These are phyloP conservation scores for Coniferiporia sulphurascens DNA, from an alignment of 1,284 basidiomycete species.

Conservation along the genomic window DNA sequence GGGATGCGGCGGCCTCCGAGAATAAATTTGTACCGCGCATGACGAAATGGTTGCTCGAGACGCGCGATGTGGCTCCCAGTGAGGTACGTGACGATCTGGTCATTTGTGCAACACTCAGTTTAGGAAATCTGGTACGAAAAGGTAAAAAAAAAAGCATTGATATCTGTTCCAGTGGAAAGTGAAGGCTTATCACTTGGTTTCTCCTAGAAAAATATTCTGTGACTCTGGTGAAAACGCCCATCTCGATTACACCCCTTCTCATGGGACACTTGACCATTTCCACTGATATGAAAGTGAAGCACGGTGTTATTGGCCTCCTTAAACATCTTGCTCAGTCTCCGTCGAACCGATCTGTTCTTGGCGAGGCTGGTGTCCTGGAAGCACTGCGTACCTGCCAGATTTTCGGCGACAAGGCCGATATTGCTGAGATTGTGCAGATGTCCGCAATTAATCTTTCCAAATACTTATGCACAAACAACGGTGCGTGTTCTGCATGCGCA, in stretches of 20 bases:
- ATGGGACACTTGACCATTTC: slow-evolving; percentile 34
- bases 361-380: slow-evolving; percentile 60
- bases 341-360: slow-evolving; percentile 56
- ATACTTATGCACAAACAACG: slow-evolving; percentile 74
- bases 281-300: slow-evolving; percentile 76
- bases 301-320: slow-evolving; percentile 77
- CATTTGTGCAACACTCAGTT: slow-evolving; percentile 75
- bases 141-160: slow-evolving; percentile 44
- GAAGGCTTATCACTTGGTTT: no score
- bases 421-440: slow-evolving; percentile 83
- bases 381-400: slow-evolving; percentile 61
- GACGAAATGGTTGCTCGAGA: slow-evolving; percentile 67
- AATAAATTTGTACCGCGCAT: slow-evolving; percentile 72
- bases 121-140: slow-evolving; percentile 78
- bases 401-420: slow-evolving; percentile 68
- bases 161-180: slow-evolving; percentile 6
- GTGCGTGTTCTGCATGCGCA: slow-evolving; percentile 40
- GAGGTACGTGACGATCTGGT: slow-evolving; percentile 66
- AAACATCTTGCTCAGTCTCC: slow-evolving; percentile 80
- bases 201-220: slow-evolving; percentile 58
- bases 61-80: slow-evolving; percentile 31
- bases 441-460: slow-evolving; percentile 86
- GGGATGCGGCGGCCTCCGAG: slow-evolving; percentile 54
- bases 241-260: slow-evolving; percentile 43
- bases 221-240: slow-evolving; percentile 49